Base-by-base conservation (phyloP, 768 basidiomycete genomes). In the Mycena albidolilacea region DNA sequence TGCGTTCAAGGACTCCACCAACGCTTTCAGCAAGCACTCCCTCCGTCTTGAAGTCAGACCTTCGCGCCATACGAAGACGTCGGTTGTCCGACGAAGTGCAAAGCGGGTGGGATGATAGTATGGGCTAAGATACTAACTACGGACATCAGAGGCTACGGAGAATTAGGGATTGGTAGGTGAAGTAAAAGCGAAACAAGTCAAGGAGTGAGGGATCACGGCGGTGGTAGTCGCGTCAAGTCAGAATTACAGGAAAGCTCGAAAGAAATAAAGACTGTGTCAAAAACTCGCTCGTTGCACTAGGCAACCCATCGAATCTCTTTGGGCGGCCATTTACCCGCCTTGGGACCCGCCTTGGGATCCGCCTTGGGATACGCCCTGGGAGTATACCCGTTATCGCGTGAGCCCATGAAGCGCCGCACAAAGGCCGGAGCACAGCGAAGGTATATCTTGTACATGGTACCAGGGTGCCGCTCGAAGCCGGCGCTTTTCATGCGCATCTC, bases 401-500 rank as follows among this genome's bases (percentile, higher is more conserved):
- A 30, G 30, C 30, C 30, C 30, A 30, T 30, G 2, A 30, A 30
- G 30, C 30, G 30, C 30, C 30, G 30, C 30, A 30, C 30, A 30
- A 30, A 30, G 30, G 30, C 30, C 30, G 30, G 30, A 44, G 6
- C 43, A 44, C 6, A 44, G 43, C 43, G 43, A 44, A 48, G 46
- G 46, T 17, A 48, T 48, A 30, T 30, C 30, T 30, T 30, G 30
- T 30, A 30, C 2, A 30, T 83, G 38, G 64, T 69, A 52, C 82
- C 82, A 70, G 82, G 72, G 21, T 74, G 75, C 63, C 82, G 80
- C 38, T 83, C 78, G 57, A 39, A 38, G 57, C 57, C 57, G 37
- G 57, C 57, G 0, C 90, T 87, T 30, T 90, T 87, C 85, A 90
- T 85, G 69, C 91, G 84, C 72, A 86, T 82, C 81, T 85, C 84